Conservation (phyloP, 116 monocot species). For the Dioscorea cayenensis region DNA sequence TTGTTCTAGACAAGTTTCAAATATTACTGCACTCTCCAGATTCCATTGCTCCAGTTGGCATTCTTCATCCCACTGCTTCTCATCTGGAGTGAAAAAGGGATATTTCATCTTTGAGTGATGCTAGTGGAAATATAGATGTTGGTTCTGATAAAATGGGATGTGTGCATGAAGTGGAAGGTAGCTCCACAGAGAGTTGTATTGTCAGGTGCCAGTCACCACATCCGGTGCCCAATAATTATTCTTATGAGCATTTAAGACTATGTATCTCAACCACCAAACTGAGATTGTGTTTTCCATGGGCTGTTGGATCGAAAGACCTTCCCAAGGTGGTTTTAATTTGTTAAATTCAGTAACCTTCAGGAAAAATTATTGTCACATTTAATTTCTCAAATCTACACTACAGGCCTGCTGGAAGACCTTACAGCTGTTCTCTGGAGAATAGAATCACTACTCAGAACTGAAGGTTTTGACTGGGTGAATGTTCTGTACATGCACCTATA, state of each 20-base stretch:
- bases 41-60: slow-evolving; percentile 91
- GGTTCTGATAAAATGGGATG: slow-evolving; percentile 6
- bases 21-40: slow-evolving; percentile 69
- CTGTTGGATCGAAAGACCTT: slow-evolving; percentile 62
- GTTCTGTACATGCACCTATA: slow-evolving; percentile 92
- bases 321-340: slow-evolving; percentile 21
- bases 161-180: slow-evolving; percentile 48
- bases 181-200: slow-evolving; percentile 13
- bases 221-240: slow-evolving; percentile 10
- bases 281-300: slow-evolving; percentile 53
- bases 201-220: slow-evolving; percentile 16
- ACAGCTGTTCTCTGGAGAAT: slow-evolving; percentile 40
- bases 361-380: background rate
- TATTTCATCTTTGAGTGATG: slow-evolving; percentile 13
- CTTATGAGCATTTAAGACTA: slow-evolving; percentile 18
- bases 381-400: background rate
- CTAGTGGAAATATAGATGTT: slow-evolving; percentile 1
- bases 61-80: slow-evolving; percentile 78
- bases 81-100: slow-evolving; percentile 52
- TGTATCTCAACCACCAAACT: slow-evolving; percentile 50
- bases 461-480: slow-evolving; percentile 66
- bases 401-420: slow-evolving; percentile 61
- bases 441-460: slow-evolving; percentile 44
- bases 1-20: slow-evolving; percentile 76
- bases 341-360: background rate